Evolutionary conservation across 768 basidiomycete genomes (phyloP).

Genomic region (Amanita molliuscula): DNA sequence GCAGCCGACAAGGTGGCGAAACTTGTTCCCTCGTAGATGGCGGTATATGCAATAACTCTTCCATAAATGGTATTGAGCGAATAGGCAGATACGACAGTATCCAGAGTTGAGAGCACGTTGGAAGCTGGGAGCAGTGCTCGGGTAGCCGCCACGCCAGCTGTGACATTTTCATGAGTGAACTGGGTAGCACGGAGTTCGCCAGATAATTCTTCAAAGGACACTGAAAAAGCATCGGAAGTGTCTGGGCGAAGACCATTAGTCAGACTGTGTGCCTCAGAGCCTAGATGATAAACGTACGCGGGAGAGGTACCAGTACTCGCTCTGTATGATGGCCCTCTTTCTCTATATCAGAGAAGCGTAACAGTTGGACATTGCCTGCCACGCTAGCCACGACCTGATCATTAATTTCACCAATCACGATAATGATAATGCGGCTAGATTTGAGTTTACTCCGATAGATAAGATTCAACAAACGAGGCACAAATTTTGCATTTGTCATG

Average conservation of each 20-base stretch:
- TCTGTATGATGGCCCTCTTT: constrained; percentile 47
- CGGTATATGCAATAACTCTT: constrained; percentile 68
- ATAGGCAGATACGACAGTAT: constrained; percentile 71
- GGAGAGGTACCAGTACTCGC: constrained; percentile 32
- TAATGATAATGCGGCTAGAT: constrained; percentile 39
- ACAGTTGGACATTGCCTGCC: constrained; percentile 42
- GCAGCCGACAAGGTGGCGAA: constrained; percentile 58
- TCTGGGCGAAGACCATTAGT: constrained; percentile 22
- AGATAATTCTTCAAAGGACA: constrained; percentile 44
- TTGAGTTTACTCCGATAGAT: constrained; percentile 50
- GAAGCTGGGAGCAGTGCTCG: constrained; percentile 69
- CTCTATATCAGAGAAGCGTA: constrained; percentile 64
- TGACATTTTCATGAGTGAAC: constrained; percentile 77
- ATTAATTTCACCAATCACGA: constrained; percentile 63
- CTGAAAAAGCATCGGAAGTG: constrained; percentile 53
- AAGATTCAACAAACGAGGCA: constrained; percentile 62
- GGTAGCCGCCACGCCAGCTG: constrained; percentile 78
- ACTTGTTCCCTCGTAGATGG: constrained; percentile 64
- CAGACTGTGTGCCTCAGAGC: background rate
- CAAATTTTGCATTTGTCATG: constrained; percentile 55
- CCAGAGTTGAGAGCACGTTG: constrained; percentile 54
- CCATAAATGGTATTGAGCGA: constrained; percentile 71
- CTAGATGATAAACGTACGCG: constrained; percentile 32
- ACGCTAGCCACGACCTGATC: constrained; percentile 34
- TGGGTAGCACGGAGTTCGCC: constrained; percentile 51